phyloP scores from a whole-genome alignment of 148 eudicot genomes.

The Tetragonia tetragonoides region DNA sequence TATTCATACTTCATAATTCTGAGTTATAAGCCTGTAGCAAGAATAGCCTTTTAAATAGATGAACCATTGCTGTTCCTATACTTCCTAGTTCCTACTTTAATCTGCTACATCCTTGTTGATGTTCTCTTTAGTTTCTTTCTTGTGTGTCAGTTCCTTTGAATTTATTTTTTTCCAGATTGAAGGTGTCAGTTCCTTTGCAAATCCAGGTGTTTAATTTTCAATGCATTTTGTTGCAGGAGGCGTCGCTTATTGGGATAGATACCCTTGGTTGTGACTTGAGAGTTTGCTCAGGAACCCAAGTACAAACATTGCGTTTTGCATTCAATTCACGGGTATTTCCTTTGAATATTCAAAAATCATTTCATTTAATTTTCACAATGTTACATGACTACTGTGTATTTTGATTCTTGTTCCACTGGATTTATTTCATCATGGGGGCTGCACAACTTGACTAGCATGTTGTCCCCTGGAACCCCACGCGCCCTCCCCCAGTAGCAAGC shows the following conservation, averaged over 20 bases:
- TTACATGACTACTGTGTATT: not conserved
- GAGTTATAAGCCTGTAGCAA: not conserved
- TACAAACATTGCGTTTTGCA: constrained; percentile 85
- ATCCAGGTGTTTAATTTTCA: not conserved
- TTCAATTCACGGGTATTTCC: constrained; percentile 69
- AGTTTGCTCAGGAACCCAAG: constrained; percentile 87
- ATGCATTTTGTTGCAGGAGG: constrained; percentile 59
- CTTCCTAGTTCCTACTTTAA: not conserved
- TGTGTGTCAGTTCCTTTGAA: not conserved
- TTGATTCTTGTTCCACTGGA: not conserved
- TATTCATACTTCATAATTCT: not conserved
- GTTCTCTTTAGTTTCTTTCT: not conserved
- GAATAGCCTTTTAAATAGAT: not conserved
- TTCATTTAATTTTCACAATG: not conserved
- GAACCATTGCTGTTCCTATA: not conserved
- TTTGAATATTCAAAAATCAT: not conserved
- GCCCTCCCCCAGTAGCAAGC: not conserved
- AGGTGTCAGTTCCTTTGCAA: not conserved
- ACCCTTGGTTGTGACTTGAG: constrained; percentile 91
- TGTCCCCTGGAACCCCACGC: not conserved
- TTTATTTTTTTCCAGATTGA: too few species aligned
- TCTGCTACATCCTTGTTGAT: not conserved
- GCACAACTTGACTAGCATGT: not conserved
- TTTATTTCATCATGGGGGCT: not conserved
- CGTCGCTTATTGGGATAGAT: constrained; percentile 78